These are phyloP conservation scores for Candida sphagnicola DNA, from an alignment of 805 yeast genomes.

Conservation along the genomic window DNA sequence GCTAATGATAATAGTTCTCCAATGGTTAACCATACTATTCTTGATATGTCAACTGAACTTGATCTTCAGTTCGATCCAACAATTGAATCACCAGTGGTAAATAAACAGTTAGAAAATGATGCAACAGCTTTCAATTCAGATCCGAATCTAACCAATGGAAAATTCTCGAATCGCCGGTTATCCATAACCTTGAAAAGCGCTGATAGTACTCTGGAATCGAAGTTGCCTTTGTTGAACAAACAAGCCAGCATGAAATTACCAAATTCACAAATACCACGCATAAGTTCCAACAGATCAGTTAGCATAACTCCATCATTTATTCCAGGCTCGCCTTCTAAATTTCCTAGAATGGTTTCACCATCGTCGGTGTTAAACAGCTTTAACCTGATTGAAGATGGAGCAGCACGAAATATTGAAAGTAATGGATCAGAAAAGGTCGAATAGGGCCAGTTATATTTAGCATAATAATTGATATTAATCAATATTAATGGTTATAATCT, in stretches of 20 bases:
- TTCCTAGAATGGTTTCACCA: constrained; percentile 10
- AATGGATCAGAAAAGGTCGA: constrained; percentile 24
- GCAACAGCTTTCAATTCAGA: not conserved
- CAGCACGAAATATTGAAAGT: constrained; percentile 16
- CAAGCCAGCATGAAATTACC: constrained; percentile 16
- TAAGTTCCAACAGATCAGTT: not conserved
- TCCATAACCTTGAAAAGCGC: constrained; percentile 11
- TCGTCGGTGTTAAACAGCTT: constrained; percentile 15
- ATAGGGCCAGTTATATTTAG: constrained; percentile 4
- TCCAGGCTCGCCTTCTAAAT: not conserved
- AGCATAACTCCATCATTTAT: constrained; percentile 4
- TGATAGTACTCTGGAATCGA: constrained; percentile 10
- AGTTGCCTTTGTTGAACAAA: constrained; percentile 31
- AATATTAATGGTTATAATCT: constrained; percentile 9
- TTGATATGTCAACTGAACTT: constrained; percentile 22
- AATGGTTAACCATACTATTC: constrained; percentile 15
- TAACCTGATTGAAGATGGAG: constrained; percentile 6
- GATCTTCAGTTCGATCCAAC: constrained; percentile 25
- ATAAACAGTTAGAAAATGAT: constrained; percentile 2
- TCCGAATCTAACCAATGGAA: constrained; percentile 7
- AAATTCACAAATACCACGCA: constrained; percentile 6
- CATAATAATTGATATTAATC: not conserved
- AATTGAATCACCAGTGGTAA: constrained; percentile 19
- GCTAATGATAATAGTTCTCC: constrained; percentile 28
- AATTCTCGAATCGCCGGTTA: constrained; percentile 15